phyloP scores from a whole-genome alignment of 257 asterid species.

The Cinchona pubescens region DNA sequence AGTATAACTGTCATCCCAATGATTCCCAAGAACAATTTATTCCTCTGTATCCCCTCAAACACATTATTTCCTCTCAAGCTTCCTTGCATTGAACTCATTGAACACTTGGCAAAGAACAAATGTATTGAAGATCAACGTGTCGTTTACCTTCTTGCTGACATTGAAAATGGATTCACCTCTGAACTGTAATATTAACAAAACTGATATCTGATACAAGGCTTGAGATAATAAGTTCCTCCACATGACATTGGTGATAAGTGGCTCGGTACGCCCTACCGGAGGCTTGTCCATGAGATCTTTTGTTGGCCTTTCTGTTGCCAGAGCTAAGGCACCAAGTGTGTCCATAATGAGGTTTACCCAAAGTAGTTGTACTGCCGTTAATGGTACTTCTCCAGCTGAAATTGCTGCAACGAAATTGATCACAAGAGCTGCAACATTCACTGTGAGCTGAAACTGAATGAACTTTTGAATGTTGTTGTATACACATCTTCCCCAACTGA shows the following conservation, averaged over 20 bases:
- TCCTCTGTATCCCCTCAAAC: slow-evolving; percentile 46
- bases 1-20: slow-evolving; percentile 43
- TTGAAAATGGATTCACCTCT: slow-evolving; percentile 34
- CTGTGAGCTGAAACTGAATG: slow-evolving; percentile 68
- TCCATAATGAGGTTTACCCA: slow-evolving; percentile 52
- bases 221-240: slow-evolving; percentile 52
- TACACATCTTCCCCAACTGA: slow-evolving; percentile 53
- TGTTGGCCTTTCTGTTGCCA: slow-evolving; percentile 49
- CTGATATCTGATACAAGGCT: slow-evolving; percentile 36
- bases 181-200: slow-evolving; percentile 37
- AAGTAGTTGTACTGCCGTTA: slow-evolving; percentile 61
- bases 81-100: slow-evolving; percentile 58
- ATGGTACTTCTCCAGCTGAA: slow-evolving; percentile 59
- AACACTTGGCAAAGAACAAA: slow-evolving; percentile 61
- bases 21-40: slow-evolving; percentile 57
- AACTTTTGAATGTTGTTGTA: slow-evolving; percentile 64
- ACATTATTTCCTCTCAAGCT: slow-evolving; percentile 56
- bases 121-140: slow-evolving; percentile 53
- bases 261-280: slow-evolving; percentile 41
- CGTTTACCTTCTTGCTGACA: slow-evolving; percentile 32
- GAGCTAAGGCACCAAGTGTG: slow-evolving; percentile 48
- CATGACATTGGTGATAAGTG: slow-evolving; percentile 45
- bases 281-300: slow-evolving; percentile 41
- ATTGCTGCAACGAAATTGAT: slow-evolving; percentile 61
- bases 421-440: slow-evolving; percentile 46